A percentile compares a stretch with the other conserved stretches of the same genome.
Evolutionary conservation across 352 stramenopile genomes (phyloP).

Genomic region (Phytophthora litchii): DNA sequence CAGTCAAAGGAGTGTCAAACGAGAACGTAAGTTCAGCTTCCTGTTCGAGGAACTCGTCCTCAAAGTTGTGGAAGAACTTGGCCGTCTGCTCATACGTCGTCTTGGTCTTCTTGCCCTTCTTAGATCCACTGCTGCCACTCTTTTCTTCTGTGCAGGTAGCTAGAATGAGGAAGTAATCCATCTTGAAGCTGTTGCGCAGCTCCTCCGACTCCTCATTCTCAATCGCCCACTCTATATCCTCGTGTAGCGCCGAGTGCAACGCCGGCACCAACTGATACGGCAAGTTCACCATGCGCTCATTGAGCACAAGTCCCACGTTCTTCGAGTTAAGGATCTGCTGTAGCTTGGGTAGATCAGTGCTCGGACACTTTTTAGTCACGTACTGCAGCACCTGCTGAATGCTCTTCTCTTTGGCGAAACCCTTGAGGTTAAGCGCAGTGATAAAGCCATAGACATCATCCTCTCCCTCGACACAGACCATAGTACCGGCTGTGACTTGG

Average conservation of each 20-base stretch:
- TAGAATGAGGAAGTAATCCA: conserved; percentile 87
- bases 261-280: conserved; percentile 85
- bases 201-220: conserved; percentile 71
- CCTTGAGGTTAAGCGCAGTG: conserved; percentile 72
- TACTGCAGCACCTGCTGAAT: conserved; percentile 82
- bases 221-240: conserved; percentile 88
- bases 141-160: conserved; percentile 69
- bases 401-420: conserved; percentile 54
- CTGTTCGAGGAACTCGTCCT: conserved; percentile 86
- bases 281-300: conserved; percentile 88
- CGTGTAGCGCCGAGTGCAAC: conserved; percentile 78
- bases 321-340: conserved; percentile 67
- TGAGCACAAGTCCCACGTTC: conserved; percentile 73
- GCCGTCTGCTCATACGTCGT: conserved; percentile 64
- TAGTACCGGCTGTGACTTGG: conserved; percentile 77
- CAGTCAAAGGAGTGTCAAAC: conserved; percentile 73
- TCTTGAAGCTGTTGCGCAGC: conserved; percentile 69
- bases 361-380: conserved; percentile 76
- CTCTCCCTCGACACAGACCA: conserved; percentile 83
- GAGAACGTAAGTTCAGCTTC: conserved; percentile 71
- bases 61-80: conserved; percentile 88
- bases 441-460: conserved; percentile 88
- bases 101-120: conserved; percentile 81
- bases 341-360: conserved; percentile 47
- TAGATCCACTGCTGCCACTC: conserved; percentile 36